Evolutionary conservation across 73 alveolate genomes (phyloP), one percentile per base, ranked within the genome.

Genomic region (Stentor coeruleus): DNA sequence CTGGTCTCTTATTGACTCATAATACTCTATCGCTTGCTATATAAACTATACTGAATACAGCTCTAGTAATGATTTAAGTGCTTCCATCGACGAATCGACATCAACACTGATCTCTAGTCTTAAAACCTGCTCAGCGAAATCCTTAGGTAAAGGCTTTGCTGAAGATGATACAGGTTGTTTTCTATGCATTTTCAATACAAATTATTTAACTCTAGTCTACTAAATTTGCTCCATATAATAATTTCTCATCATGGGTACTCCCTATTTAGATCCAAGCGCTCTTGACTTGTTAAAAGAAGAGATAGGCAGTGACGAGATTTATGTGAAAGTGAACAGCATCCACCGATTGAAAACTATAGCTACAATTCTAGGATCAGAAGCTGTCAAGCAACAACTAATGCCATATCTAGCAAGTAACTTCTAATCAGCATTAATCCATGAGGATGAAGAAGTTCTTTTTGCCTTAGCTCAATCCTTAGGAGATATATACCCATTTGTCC

Each of bases 401-500:
- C 98, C 98, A 15, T 92, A 86, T 84, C 82, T 93, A 74, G 92
- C 86, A 74, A 75, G 97, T 92, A 91, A 85, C n/a, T 72, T 20
- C 14, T 57, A 57, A n/a, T 0, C 73, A 57, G 73, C 73, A 20
- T 57, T 57, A 0, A 57, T 49, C 77, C 93, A 87, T 83, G 99
- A 96, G 83, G 98, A 92, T 82, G 99, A 96, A 74, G 99, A 96
- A 92, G 98, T 95, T 1, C 93, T 96, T n/a, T 95, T 96, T 77
- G 99, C 99, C 37, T 92, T 96, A 33, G 95, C 99, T 77, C 98
- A 96, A 84, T 99, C 95, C 74, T 85, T 96, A 26, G 98, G 96
- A 28, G 84, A 77, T 76, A 37, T 87, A 40, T 39, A 59, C 31
- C 20, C 87, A 49, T 81, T 81, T 58, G 39, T 81, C n/a, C 82